Percentiles rank a stretch among this genome's conserved stretches.
Evolutionary conservation across 306 rosid genomes (phyloP).

Genomic region (Casuarina cunninghamiana): DNA sequence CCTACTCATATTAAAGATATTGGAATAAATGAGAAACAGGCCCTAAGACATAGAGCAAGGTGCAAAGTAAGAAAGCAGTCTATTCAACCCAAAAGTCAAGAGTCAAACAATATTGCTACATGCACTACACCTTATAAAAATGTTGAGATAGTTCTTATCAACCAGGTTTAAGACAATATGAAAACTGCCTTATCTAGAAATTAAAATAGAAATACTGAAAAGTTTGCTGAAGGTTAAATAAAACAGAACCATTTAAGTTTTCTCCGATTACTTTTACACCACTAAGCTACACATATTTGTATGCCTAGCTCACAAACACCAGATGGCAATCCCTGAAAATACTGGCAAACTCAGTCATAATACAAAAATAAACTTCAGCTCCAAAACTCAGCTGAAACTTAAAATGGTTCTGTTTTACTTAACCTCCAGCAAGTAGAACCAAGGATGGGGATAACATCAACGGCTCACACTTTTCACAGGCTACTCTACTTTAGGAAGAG

Average conservation of each 20-base stretch:
- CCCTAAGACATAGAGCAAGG: constrained; percentile 3
- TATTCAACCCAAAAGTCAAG: neutral
- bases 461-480: too few species aligned
- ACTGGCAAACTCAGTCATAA: neutral
- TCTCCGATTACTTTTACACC: neutral
- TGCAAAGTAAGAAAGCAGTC: constrained; percentile 14
- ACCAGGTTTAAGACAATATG: neutral
- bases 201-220: neutral
- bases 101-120: neutral
- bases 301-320: neutral
- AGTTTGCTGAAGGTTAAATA: too few species aligned
- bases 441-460: neutral
- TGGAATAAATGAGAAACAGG: neutral
- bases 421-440: neutral
- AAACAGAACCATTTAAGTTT: too few species aligned
- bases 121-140: neutral
- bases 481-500: neutral
- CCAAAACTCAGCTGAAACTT: neutral
- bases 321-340: neutral
- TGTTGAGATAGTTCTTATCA: neutral
- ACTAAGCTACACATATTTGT: neutral
- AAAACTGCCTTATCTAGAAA: neutral
- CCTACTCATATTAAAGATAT: constrained; percentile 43
- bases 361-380: neutral
- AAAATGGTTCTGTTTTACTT: neutral